Conservation (phyloP, 331 rosid species). For the Prunus yedoensis region DNA sequence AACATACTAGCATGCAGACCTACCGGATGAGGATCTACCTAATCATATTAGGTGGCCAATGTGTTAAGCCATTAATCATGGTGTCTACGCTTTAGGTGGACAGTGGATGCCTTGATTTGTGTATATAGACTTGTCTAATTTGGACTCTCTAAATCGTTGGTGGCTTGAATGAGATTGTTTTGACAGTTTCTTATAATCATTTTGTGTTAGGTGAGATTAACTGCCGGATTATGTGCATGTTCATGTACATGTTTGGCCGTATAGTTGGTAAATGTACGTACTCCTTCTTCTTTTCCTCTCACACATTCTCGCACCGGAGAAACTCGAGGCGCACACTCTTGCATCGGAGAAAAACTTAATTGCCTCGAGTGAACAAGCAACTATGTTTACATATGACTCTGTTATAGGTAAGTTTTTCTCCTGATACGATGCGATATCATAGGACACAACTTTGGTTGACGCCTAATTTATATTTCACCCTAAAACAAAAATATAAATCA, state of each 20-base stretch:
- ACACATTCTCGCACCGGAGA: not conserved
- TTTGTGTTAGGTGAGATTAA: slow-evolving; percentile 4
- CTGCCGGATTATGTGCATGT: slow-evolving; percentile 15
- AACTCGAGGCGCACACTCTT: too few relatives aligned
- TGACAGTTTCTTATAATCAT: slow-evolving; percentile 22
- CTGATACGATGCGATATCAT: too few relatives aligned
- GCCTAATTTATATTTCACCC: too few relatives aligned
- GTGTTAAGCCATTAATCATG: slow-evolving; percentile 25
- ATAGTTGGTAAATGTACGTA: not conserved
- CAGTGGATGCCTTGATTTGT: slow-evolving; percentile 46
- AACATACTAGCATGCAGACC: slow-evolving; percentile 8
- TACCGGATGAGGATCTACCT: slow-evolving; percentile 23
- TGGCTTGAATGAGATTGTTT: slow-evolving; percentile 13
- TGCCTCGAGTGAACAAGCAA: too few relatives aligned
- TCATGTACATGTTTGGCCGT: slow-evolving; percentile 13
- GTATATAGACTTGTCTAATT: slow-evolving; percentile 16
- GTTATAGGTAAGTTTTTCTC: too few relatives aligned
- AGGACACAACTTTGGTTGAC: too few relatives aligned
- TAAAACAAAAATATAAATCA: not conserved
- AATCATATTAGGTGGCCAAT: slow-evolving; percentile 26
- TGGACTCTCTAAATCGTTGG: slow-evolving; percentile 3
- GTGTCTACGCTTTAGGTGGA: slow-evolving; percentile 37
- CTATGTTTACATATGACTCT: too few relatives aligned
- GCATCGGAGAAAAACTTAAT: too few relatives aligned
- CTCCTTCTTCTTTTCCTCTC: not conserved